A percentile compares a stretch with the other conserved stretches of the same genome.
Evolutionary conservation across 169 alveolate genomes (phyloP).

Genomic region (Plasmodium malariae): DNA sequence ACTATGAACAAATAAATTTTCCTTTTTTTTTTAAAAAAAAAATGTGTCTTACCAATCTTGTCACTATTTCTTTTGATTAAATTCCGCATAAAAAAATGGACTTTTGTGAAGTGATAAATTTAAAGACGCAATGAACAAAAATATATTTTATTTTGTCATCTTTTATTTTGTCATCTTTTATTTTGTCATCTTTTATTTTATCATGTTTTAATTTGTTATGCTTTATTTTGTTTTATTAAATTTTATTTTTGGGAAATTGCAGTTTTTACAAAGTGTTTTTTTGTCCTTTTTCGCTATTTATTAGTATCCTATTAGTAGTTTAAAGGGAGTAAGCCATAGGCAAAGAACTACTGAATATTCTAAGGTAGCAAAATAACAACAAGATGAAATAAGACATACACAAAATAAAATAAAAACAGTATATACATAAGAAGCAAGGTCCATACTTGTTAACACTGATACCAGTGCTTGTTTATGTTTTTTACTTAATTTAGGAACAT

Average conservation of each 20-base stretch:
- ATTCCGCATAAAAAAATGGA: conserved; percentile 18
- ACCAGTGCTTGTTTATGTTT: background rate
- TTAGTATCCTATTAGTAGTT: conserved; percentile 37
- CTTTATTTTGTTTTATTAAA: no score
- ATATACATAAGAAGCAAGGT: background rate
- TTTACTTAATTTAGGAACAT: conserved; percentile 27
- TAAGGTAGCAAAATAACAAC: conserved; percentile 21
- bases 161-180: no score
- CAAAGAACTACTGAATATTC: conserved; percentile 20
- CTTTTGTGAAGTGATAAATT: conserved; percentile 19
- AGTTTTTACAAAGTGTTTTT: background rate
- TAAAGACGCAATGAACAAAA: background rate
- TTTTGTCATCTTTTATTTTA: no score
- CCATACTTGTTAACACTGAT: background rate
- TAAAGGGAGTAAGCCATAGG: conserved; percentile 29
- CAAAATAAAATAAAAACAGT: background rate
- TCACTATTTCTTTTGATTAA: no score
- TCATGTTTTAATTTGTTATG: no score
- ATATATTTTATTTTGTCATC: no score
- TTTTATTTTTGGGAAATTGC: background rate
- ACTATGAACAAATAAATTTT: no score
- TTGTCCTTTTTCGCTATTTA: background rate
- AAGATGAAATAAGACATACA: conserved; percentile 5
- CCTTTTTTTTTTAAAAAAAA: conserved; percentile 21
- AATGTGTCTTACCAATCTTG: conserved; percentile 1